Base-by-base conservation (phyloP, 192 early-diverging fungal genomes). In the Borealophlyctis nickersoniae region DNA sequence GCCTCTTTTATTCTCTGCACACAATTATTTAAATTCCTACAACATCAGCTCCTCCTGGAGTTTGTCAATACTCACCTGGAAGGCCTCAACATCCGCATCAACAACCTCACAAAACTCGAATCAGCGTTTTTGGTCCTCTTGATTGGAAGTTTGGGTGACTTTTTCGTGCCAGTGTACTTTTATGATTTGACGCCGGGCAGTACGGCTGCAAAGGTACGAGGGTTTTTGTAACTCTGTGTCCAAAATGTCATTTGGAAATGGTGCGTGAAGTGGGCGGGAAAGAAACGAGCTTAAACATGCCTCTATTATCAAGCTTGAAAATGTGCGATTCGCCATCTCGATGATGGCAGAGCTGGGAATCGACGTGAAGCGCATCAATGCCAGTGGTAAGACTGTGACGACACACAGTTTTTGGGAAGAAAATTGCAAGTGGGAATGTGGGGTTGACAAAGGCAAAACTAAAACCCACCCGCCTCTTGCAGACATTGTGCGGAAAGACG, bases 91-190 rank as follows among this genome's bases (percentile, higher is more conserved):
- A 61, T 75, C 54, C 55, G 50, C 2, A 14, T 75, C 36, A 56
- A 70, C 54, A 65, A 50, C 19, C 49, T 75, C 36, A 5, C 31
- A 14, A 69, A 70, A 28, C 32, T 75, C 5, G 63, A 67, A 31
- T 57, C 66, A 24, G 52, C 39, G 14, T 53, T 65, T 27, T 52
- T 76, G 50, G 60, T 76, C 22, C 13, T 76, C 1, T 51, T 76
- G 32, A 68, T 76, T 58, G 74, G 74, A 4, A 63, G 59, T 4
- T 39, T 76, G 9, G 74, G 65, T 2, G 49, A 63, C 36, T 69
- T 76, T 32, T 76, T 72, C 62, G 70, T 76, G 22, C 74, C 74
- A 28, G 16, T 76, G 49, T 31, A 60, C 30, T 53, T 31, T 22
- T 72, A 67, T 35, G 16, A 29, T 4, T 35, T 72, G 22, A 63